Base-by-base conservation (phyloP, 176 grass and related monocot species). In the Raddia distichophylla region DNA sequence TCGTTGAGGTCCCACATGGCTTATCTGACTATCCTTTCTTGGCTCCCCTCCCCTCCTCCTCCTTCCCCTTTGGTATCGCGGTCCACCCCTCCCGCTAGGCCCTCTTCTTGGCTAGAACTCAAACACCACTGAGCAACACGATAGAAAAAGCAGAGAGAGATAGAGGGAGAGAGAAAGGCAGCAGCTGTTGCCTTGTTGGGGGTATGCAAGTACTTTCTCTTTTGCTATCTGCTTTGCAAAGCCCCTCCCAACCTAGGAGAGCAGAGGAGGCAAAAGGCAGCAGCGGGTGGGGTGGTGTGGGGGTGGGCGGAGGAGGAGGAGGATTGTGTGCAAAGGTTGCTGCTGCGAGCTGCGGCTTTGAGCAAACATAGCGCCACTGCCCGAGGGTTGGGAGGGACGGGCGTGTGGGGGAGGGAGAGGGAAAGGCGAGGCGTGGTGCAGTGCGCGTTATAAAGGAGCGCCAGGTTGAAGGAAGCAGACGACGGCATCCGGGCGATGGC, bases 1-100 rank as follows among this genome's bases (percentile, higher is more conserved):
- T 89, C 92, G 70, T 98, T 98, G 58, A 98, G 95, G 74, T 98
- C 88, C 95, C 95, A 98, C 95, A 98, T 98, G 63, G 19, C 84
- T 27, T 27, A 27, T 27, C 27, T 27, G 27, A 27, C 27, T 37
- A 18, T 69, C 16, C n/a, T 6, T 2, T 10, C 9, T 8, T n/a
- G 16, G 20, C 5, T 1, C 42, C 52, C 13, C 44, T 46, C 16
- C 2, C 22, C 5, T 5, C 64, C 1, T 13, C 44, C 18, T 20
- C 17, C 18, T 37, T 19, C 16, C 16, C 12, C 33, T 54, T 34
- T 17, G 76, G 20, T 22, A 33, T 15, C 49, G 34, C 60, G 22
- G 75, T 8, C 58, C 60, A 52, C 44, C 61, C 10, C 60, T 52
- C 60, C 44, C 12, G 3, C 35, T 27, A 34, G 54, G 14, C 51